Base-by-base conservation (phyloP, 768 basidiomycete genomes). In the Amanita molliuscula region DNA sequence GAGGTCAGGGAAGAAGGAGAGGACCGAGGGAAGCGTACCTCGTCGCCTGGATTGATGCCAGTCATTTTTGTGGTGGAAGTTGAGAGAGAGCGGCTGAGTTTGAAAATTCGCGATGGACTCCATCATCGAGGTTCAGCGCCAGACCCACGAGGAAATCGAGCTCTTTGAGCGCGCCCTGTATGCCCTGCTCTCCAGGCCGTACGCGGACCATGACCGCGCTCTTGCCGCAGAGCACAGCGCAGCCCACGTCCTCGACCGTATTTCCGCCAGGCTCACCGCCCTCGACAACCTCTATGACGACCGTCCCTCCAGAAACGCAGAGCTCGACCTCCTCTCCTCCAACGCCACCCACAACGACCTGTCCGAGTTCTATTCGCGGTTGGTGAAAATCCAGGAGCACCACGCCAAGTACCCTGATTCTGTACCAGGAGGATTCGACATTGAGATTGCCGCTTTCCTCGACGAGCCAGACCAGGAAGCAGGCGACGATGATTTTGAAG, bases 381-480 rank as follows among this genome's bases (percentile, higher is more conserved):
- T 98, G 75, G 84, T 81, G 62, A 92, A 88, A 78, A 82, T 98
- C 67, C 90, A 94, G 71, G 92, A 94, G 64, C 91, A 95, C 78
- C 84, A 98, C 76, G 78, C 77, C 69, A 90, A 90, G 74, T 93
- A 97, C 76, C 93, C 93, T 71, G 88, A 94, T 71, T 73, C 86
- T 68, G 76, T 78, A 61, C 74, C 82, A 74, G 84, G 79, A 61
- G 75, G 84, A 53, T 84, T 95, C 67, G 83, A 90, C 66, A 73
- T 81, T 55, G 92, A 95, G 68, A 76, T 96, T 56, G 81, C 83
- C 42, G 75, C 79, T 61, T 77, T 90, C 58, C 72, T 91, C 55
- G 88, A 92, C 56, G 87, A 91, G 51, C 76, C 77, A 40, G 76
- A 79, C 55, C 80, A 82, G 55, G 80, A 86, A 47, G 75, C 70